These are phyloP conservation scores for Echeveria elegans DNA, from an alignment of 164 flowering plant species.

Conservation along the genomic window DNA sequence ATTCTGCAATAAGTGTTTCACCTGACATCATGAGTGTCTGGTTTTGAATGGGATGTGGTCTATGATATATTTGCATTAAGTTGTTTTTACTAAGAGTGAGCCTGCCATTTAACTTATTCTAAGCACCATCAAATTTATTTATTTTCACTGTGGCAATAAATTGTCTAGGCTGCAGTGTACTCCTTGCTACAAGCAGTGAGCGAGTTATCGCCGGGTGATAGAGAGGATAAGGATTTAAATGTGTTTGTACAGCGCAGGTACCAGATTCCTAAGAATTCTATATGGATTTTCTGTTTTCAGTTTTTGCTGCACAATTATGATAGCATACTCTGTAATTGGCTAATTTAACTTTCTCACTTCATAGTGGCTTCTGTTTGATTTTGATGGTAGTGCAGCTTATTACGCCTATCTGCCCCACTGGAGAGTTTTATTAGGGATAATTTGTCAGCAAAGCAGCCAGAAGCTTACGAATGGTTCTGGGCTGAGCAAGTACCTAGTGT, in stretches of 20 bases:
- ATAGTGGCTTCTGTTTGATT: not conserved
- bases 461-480: slow-evolving; percentile 87
- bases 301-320: not conserved
- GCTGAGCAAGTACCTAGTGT: slow-evolving; percentile 70
- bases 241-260: slow-evolving; percentile 86
- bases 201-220: slow-evolving; percentile 82
- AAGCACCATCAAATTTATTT: not conserved
- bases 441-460: slow-evolving; percentile 65
- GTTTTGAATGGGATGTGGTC: not conserved
- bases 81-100: not conserved
- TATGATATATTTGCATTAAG: not conserved
- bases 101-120: not conserved
- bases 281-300: not conserved
- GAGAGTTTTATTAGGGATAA: slow-evolving; percentile 70
- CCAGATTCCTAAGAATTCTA: not conserved
- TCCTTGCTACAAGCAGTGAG: slow-evolving; percentile 78
- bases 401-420: slow-evolving; percentile 69
- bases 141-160: not conserved
- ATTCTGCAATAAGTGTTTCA: not conserved
- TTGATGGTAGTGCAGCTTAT: slow-evolving; percentile 43
- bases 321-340: not conserved
- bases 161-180: slow-evolving; percentile 69
- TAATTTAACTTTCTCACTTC: not conserved
- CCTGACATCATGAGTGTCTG: not conserved
- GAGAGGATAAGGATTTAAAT: slow-evolving; percentile 75